Conservation (phyloP, 2,329 filamentous ascomycete species). For the Macrophomina tecta region DNA sequence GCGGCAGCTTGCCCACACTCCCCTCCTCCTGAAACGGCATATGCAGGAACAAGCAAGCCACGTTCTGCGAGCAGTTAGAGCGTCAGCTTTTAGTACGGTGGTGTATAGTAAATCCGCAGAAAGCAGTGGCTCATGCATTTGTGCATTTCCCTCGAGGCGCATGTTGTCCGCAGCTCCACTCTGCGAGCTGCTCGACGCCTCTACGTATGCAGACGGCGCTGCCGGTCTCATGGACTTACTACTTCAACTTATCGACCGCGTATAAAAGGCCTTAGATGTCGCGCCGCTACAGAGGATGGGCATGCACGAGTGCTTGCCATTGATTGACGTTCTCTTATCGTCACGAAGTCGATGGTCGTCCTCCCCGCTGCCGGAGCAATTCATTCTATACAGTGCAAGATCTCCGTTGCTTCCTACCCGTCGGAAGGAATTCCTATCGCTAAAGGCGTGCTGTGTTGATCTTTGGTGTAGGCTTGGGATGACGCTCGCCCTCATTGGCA, state of each 20-base stretch:
- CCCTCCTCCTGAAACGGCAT: slow-evolving; percentile 26
- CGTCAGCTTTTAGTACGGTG: slow-evolving; percentile 22
- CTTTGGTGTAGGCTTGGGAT: not conserved
- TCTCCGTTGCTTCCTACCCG: not conserved
- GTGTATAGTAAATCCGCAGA: slow-evolving; percentile 4
- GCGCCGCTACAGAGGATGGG: not conserved
- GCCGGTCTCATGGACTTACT: slow-evolving; percentile 14
- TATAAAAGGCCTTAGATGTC: not conserved
- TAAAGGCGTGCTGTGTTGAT: not conserved
- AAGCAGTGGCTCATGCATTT: slow-evolving; percentile 16
- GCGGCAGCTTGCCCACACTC: not conserved
- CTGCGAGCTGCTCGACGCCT: not conserved
- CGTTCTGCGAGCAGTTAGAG: slow-evolving; percentile 14
- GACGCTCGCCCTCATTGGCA: no score
- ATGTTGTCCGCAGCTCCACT: not conserved
- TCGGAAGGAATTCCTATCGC: not conserved
- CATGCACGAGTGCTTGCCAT: slow-evolving; percentile 2
- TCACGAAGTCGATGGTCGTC: slow-evolving; percentile 3
- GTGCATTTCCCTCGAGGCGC: not conserved
- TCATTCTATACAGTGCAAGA: slow-evolving; percentile 4
- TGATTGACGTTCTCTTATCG: slow-evolving; percentile 20
- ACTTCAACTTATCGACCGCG: not conserved
- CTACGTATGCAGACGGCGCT: not conserved
- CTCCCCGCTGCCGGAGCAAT: not conserved
- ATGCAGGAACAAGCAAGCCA: slow-evolving; percentile 24